Percentiles rank a stretch among this genome's conserved stretches.
These are phyloP conservation scores for Syncephalastrum monosporum DNA, from an alignment of 371 early-diverging fungal species.

Conservation along the genomic window DNA sequence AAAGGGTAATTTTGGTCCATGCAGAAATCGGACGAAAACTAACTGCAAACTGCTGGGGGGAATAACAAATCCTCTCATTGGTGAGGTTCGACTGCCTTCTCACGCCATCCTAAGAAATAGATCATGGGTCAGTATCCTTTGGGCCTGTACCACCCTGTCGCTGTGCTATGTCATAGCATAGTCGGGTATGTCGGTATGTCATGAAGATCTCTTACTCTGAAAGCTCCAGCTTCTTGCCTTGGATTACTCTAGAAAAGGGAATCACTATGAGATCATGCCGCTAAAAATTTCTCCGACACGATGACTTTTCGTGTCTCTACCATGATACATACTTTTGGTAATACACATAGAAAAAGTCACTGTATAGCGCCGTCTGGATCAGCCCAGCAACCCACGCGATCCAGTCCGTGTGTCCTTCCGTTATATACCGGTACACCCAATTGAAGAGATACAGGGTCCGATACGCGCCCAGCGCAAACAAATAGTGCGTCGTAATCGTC, in stretches of 20 bases:
- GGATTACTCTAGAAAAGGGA: constrained; percentile 63
- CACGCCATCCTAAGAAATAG: too few species aligned
- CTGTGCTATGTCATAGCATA: too few species aligned
- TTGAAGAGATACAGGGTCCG: constrained; percentile 95
- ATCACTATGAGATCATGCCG: neutral
- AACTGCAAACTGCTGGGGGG: too few species aligned
- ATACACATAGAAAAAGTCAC: constrained; percentile 98
- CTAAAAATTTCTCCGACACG: neutral
- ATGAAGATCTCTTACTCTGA: constrained; percentile 42
- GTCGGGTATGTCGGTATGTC: too few species aligned
- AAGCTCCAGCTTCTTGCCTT: constrained; percentile 82
- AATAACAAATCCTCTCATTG: too few species aligned
- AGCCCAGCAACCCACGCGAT: constrained; percentile 85
- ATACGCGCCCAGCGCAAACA: constrained; percentile 98
- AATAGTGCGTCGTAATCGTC: constrained; percentile 97
- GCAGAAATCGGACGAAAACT: too few species aligned
- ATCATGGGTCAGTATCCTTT: too few species aligned
- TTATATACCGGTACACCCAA: constrained; percentile 91
- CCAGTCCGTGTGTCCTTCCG: constrained; percentile 71
- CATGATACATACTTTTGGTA: constrained; percentile 70
- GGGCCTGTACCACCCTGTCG: too few species aligned
- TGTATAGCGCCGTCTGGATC: constrained; percentile 95
- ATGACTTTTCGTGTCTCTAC: constrained; percentile 13
- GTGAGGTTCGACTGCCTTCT: too few species aligned
- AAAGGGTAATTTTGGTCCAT: too few species aligned